Base-by-base conservation (phyloP, 1,284 basidiomycete genomes). In the Tilletiaria anomala region DNA sequence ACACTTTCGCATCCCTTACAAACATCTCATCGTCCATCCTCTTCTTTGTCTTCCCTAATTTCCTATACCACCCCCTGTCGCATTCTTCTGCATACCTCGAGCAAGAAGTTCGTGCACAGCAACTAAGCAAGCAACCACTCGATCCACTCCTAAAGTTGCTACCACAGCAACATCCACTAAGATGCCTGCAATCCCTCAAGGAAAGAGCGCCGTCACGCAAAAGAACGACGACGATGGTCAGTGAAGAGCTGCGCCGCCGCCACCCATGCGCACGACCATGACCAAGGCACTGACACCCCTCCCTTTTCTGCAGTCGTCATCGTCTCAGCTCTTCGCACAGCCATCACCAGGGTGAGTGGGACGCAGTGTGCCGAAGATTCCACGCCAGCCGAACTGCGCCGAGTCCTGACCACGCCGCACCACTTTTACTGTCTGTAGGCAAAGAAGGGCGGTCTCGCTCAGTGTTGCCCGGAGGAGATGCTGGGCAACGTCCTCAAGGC, bases 371-470 rank as follows among this genome's bases (percentile, higher is more conserved):
- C 36, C 20, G 5, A 41, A 18, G 43, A 24, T n/a, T n/a, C n/a
- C n/a, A n/a, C n/a, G n/a, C n/a, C n/a, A n/a, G n/a, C n/a, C n/a
- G n/a, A n/a, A n/a, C n/a, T n/a, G n/a, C n/a, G n/a, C n/a, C n/a
- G n/a, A n/a, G n/a, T n/a, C n/a, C n/a, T n/a, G n/a, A n/a, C n/a
- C n/a, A n/a, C n/a, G n/a, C n/a, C n/a, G n/a, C n/a, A n/a, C n/a
- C n/a, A n/a, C n/a, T n/a, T n/a, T n/a, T n/a, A n/a, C n/a, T n/a
- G n/a, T n/a, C n/a, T n/a, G n/a, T n/a, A n/a, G n/a, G 78, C 78
- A 21, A 83, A 76, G 70, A 93, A 91, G 69, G 89, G 89, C 44
- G 86, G 84, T 12, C 88, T 94, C 74, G 87, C 93, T 68, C 86
- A 66, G 53, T 18, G 23, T 20, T 43, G 41, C 41, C 85, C 87